Base-by-base conservation (phyloP, 1,284 basidiomycete species). In the Takashimella tepidaria region DNA sequence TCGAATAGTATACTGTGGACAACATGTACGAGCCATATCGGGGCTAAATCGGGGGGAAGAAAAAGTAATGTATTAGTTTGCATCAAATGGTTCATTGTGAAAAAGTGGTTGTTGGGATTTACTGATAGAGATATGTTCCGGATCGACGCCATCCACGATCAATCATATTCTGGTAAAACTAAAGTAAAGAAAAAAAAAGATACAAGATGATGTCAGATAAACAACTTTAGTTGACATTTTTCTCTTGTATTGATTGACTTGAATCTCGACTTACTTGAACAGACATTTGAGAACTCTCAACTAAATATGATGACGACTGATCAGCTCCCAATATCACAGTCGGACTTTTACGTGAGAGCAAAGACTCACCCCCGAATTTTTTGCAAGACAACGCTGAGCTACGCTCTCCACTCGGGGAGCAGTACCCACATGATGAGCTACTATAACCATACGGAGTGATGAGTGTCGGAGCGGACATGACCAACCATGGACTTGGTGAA, bases 1-100 rank as follows among this genome's bases (percentile, higher is more conserved):
- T 83, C 83, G 87, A 72, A 96, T 96, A 0, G 92, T 90, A 69
- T 93, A 95, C 60, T 91, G 89, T 0, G 92, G 89, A 70, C 93
- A 97, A 70, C 93, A 97, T 3, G 90, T 88, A 6, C 77, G 74
- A 58, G 78, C 81, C 75, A 92, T 79, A 70, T 93, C 84, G 2
- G 92, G 91, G 62, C 89, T 90, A 40, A 19, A 21, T 1, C 24
- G 63, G 56, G 45, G 52, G 42, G 2, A 53, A 56, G 53, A 5
- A 58, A 23, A 37, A 45, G 45, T 3, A 31, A 3, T 41, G 22
- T 5, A 20, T 8, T n/a, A 11, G 31, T 41, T 12, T 23, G 21
- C 4, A 21, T 49, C 4, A 4, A 48, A 25, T 6, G 22, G 20
- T 19, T 50, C 24, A 43, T 31, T 27, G 27, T 20, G 25, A 26